Percentiles rank a stretch among this genome's conserved stretches.
Conservation (phyloP, 2,329 filamentous ascomycete species). For the Magnaporthiopsis incrustans region DNA sequence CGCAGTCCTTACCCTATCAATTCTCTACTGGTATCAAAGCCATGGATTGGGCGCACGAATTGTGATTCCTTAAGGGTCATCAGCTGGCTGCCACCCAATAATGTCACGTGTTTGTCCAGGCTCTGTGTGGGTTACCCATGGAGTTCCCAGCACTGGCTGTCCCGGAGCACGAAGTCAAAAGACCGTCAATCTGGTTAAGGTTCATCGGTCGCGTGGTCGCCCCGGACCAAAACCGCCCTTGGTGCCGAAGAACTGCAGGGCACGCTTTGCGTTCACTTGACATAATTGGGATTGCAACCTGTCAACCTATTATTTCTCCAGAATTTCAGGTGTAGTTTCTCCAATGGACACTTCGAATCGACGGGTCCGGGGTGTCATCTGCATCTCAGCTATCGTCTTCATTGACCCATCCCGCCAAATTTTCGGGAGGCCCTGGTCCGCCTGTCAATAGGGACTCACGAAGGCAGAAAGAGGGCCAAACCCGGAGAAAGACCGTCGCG, state of each 20-base stretch:
- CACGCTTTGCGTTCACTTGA: background rate
- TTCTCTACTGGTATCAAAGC: background rate
- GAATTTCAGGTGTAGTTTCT: background rate
- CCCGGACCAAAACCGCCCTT: background rate
- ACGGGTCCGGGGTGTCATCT: background rate
- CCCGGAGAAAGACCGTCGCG: too few species aligned
- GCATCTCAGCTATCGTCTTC: background rate
- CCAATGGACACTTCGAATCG: background rate
- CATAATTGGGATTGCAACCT: background rate
- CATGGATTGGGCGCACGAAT: too few species aligned
- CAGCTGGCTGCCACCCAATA: background rate
- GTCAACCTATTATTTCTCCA: background rate
- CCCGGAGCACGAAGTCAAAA: background rate
- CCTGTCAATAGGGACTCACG: background rate
- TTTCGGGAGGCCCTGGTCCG: background rate
- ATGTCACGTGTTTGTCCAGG: background rate
- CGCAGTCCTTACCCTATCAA: too few species aligned
- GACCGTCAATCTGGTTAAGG: too few species aligned
- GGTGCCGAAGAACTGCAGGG: background rate
- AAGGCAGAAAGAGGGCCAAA: too few species aligned
- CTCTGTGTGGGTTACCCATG: background rate
- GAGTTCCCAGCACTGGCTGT: background rate
- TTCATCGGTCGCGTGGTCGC: background rate
- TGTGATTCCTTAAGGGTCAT: too few species aligned
- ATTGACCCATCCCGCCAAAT: background rate